Base-by-base conservation (phyloP, 2,329 filamentous ascomycete species). In the Pestalotiopsis sp. region DNA sequence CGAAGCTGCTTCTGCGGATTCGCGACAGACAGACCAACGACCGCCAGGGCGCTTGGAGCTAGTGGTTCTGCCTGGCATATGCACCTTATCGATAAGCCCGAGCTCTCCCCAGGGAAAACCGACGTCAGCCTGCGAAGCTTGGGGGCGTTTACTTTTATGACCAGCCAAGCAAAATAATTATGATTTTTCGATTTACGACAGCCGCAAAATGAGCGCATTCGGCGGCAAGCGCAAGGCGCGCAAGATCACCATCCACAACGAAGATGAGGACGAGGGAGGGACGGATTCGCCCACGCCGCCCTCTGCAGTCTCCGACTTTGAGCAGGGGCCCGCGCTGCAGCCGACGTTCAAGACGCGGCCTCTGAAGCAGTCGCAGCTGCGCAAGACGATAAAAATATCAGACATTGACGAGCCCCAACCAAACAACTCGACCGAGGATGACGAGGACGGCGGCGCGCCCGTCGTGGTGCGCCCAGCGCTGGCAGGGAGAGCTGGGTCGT, bases 191-290 rank as follows among this genome's bases (percentile, higher is more conserved):
- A 36, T 59, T 41, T 36, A 13, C 14, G 3, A 65, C 11, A n/a
- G 14, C 17, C 17, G 27, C 12, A 80, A 68, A 13, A 89, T 89
- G 86, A 86, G 83, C 72, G 80, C 85, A 5, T 90, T 91, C 68
- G 83, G 82, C 4, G 79, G 83, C 1, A 91, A 89, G 75, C 82
- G 89, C 72, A 94, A 96, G 74, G 90, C 93, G 61, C 91, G 93
- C 72, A 92, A 94, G 75, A 92, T 97, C 73, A 91, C 90, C 61
- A 84, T 89, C 0, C 85, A 89, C 57, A 92, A 93, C 59, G 89
- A 91, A 13, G 90, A 93, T 3, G 91, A 90, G 1, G 82, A 83
- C 52, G 77, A 77, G 39, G 69, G 70, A 62, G 64, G 67, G 4
- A 66, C 56, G 31, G 52, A 17, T 2, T 36, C 65, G n/a, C 23